A percentile compares a stretch with the other conserved stretches of the same genome.
These are phyloP conservation scores for Vigna reflexopilosa DNA, from an alignment of 306 rosid species.

Conservation along the genomic window DNA sequence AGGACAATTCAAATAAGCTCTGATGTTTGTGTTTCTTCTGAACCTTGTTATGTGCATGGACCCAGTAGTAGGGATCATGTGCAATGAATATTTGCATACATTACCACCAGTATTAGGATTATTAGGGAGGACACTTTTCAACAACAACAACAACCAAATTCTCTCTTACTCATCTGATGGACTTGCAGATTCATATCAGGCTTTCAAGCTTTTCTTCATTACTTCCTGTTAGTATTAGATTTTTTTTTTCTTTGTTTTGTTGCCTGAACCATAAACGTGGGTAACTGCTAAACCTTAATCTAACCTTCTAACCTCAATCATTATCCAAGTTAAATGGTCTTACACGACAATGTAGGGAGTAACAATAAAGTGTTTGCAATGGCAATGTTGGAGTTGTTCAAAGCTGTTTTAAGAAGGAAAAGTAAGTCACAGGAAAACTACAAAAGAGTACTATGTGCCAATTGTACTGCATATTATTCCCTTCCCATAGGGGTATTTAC, in stretches of 20 bases:
- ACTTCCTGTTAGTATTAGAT: neutral
- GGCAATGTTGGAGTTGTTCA: constrained; percentile 18
- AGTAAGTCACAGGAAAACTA: constrained; percentile 6
- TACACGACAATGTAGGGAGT: neutral
- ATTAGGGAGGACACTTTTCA: constrained; percentile 8
- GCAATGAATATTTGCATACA: constrained; percentile 45
- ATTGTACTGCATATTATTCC: constrained; percentile 27
- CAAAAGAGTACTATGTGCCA: constrained; percentile 32
- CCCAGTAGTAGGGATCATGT: constrained; percentile 51
- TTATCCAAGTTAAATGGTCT: neutral
- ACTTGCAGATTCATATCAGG: neutral
- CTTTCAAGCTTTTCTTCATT: constrained; percentile 27
- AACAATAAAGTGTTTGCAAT: constrained; percentile 3
- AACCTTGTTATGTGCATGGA: constrained; percentile 45
- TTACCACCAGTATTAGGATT: constrained; percentile 6
- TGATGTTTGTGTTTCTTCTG: constrained; percentile 41
- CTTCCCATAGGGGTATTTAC: neutral
- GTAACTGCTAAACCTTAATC: neutral
- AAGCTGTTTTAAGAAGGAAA: constrained; percentile 17
- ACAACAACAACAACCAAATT: constrained; percentile 3
- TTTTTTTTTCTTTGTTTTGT: neutral
- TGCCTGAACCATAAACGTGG: too few species aligned
- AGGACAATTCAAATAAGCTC: constrained; percentile 41
- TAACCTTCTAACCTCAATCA: neutral
- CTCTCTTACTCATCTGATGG: neutral